phyloP scores from a whole-genome alignment of 441 rosid species.

The Kokia cookei region DNA sequence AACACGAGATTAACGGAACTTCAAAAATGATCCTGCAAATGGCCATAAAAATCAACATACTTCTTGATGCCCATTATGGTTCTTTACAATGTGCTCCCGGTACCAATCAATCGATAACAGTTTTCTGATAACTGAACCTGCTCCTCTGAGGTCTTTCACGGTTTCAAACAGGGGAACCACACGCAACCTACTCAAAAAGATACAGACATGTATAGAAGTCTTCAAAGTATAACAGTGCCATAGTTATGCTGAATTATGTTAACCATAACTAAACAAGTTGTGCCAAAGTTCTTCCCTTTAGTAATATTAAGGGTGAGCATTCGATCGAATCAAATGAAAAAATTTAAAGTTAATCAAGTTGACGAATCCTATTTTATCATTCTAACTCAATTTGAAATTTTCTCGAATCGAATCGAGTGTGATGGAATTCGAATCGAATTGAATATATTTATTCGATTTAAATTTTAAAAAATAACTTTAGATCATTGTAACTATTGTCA shows the following conservation, averaged over 20 bases:
- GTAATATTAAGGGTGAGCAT: too few relatives aligned
- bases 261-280: not conserved
- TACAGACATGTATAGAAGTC: not conserved
- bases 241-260: not conserved
- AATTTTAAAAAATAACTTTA: too few relatives aligned
- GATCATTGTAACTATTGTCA: too few relatives aligned
- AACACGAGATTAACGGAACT: conserved; percentile 4
- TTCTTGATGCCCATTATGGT: conserved; percentile 89
- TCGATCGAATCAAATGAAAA: too few relatives aligned
- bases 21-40: conserved; percentile 1
- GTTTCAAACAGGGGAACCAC: conserved; percentile 95
- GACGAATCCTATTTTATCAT: too few relatives aligned
- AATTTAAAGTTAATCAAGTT: too few relatives aligned
- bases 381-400: too few relatives aligned
- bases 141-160: conserved; percentile 77
- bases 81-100: conserved; percentile 63
- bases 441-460: too few relatives aligned
- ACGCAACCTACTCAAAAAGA: conserved; percentile 49
- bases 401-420: too few relatives aligned
- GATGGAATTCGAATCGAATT: too few relatives aligned
- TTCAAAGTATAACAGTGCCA: not conserved
- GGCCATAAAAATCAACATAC: conserved; percentile 22
- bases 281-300: not conserved
- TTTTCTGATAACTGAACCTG: conserved; percentile 82
- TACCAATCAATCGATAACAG: conserved; percentile 89